Evolutionary conservation across 1,139 yeast genomes (phyloP), one percentile per base, ranked within the genome.

Genomic region (Debaryomyces subglobosus): DNA sequence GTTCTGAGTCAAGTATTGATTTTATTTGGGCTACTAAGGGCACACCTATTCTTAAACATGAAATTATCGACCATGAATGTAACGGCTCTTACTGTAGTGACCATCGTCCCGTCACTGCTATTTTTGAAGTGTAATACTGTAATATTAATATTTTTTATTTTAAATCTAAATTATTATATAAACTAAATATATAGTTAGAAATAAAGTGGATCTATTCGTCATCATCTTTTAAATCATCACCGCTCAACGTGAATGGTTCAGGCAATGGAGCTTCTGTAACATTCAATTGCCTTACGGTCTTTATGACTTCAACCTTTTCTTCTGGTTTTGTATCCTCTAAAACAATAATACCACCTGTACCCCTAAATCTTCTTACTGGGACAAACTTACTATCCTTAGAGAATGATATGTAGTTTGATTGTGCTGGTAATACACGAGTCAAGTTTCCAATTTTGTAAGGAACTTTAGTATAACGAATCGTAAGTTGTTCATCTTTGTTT

Each of bases 341-440:
- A 10, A 95, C 84, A 46, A 92, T 81, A 42, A 94, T 89, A 46
- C 98, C 97, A 46, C 87, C 84, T 47, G 82, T 78, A 24, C 94
- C 92, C 63, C 83, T 84, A 65, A 85, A 85, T 61, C 84, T 86
- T 63, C 96, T 85, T 15, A 91, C 86, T 5, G 99, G 98, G 32
- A 78, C 79, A 67, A 86, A 94, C 61, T 97, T 81, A 46, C 83
- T 87, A 54, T 84, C 86, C 62, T 85, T 85, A 42, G 79, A 72
- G 65, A 94, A 91, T 3, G 96, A 79, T 44, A 94, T 82, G 69
- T 85, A 90, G 67, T 85, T 86, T 50, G 92, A 76, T 71, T 95
- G 99, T 39, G 85, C 81, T n/a, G 98, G 98, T 52, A 95, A 76
- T 1, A 94, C 96, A 61, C 99, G 83, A 13, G 95, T 80, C 79